Conservation (phyloP, 139 green algal species). For the Coelastrella sp. region DNA sequence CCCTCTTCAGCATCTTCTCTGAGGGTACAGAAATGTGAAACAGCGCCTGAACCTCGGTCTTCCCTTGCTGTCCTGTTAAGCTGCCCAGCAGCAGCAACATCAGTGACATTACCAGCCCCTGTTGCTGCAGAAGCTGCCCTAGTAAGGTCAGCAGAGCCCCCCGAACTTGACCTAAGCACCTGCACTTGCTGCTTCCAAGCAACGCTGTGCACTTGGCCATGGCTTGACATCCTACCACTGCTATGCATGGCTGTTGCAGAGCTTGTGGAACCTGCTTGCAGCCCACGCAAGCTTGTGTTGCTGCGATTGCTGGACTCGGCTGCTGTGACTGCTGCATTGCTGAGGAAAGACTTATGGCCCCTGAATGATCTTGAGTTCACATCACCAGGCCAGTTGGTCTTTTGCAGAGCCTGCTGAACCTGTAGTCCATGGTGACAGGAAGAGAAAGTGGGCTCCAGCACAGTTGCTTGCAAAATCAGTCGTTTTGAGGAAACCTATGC, state of each 20-base stretch:
- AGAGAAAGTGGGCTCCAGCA: background rate
- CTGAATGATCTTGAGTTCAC: background rate
- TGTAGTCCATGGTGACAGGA: background rate
- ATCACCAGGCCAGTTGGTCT: constrained; percentile 28
- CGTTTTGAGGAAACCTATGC: background rate
- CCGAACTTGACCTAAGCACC: background rate
- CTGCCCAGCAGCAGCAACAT: background rate
- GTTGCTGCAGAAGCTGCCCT: background rate
- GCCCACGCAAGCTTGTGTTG: too few species aligned
- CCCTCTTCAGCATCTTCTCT: background rate
- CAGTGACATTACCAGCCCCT: background rate
- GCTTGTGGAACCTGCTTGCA: background rate
- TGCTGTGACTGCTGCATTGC: background rate
- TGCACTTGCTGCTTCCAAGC: background rate
- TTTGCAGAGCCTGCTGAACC: constrained; percentile 31
- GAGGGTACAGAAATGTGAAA: too few species aligned
- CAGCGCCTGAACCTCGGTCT: background rate
- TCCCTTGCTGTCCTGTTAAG: background rate
- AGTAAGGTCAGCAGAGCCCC: background rate
- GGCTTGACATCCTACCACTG: background rate
- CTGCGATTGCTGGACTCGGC: background rate
- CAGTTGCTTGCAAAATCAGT: background rate
- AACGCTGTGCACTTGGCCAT: background rate
- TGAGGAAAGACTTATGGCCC: background rate
- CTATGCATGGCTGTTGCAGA: background rate